These are phyloP conservation scores for Citrus sp. DNA, from an alignment of 345 rosid genomes.

Conservation along the genomic window DNA sequence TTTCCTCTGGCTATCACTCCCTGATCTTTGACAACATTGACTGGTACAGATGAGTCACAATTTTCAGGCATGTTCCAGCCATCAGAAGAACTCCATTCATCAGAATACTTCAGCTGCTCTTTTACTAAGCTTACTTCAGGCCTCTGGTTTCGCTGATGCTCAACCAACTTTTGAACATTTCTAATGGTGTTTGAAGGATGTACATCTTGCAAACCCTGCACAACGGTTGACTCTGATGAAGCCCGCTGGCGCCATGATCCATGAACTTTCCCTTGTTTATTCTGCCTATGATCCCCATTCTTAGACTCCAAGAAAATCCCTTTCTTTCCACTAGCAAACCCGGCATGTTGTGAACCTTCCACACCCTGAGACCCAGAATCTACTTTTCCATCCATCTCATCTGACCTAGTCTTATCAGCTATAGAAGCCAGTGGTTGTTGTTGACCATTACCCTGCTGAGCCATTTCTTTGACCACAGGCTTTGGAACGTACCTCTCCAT, in stretches of 20 bases:
- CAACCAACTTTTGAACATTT: slow-evolving; percentile 37
- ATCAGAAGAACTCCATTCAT: slow-evolving; percentile 48
- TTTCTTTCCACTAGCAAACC: slow-evolving; percentile 33
- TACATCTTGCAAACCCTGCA: slow-evolving; percentile 34
- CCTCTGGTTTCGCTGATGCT: slow-evolving; percentile 43
- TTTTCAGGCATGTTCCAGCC: slow-evolving; percentile 58
- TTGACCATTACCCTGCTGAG: slow-evolving; percentile 57
- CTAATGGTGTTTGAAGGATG: slow-evolving; percentile 30
- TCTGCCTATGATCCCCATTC: slow-evolving; percentile 56
- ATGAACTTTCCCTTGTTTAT: slow-evolving; percentile 54
- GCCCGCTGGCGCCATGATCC: slow-evolving; percentile 74
- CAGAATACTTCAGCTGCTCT: slow-evolving; percentile 42
- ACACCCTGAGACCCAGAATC: slow-evolving; percentile 35
- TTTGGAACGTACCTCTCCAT: slow-evolving; percentile 85
- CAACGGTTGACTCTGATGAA: slow-evolving; percentile 35
- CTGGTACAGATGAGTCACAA: slow-evolving; percentile 28
- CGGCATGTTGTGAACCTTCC: slow-evolving; percentile 35
- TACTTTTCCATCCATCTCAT: slow-evolving; percentile 28
- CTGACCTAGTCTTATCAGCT: slow-evolving; percentile 25
- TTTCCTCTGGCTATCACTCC: slow-evolving; percentile 45
- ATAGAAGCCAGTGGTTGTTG: slow-evolving; percentile 39
- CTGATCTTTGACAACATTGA: slow-evolving; percentile 43
- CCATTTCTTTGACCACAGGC: slow-evolving; percentile 86
- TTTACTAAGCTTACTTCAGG: slow-evolving; percentile 31
- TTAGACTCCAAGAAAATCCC: slow-evolving; percentile 36